These are phyloP conservation scores for Ceratocystis ficicola DNA, from an alignment of 2,329 filamentous ascomycete species.

Conservation along the genomic window DNA sequence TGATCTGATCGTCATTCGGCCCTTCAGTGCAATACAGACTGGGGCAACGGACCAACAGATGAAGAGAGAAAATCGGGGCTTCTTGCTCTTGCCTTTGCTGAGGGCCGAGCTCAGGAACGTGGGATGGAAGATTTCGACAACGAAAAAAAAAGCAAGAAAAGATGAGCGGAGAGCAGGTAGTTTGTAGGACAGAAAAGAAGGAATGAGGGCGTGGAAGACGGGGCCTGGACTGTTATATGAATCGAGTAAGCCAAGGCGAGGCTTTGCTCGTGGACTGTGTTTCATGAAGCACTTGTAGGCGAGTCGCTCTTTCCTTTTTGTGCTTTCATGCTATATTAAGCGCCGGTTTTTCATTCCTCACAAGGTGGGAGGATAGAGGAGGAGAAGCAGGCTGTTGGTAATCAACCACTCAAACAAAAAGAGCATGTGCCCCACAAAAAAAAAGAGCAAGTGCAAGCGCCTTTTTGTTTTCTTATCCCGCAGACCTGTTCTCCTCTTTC, in stretches of 20 bases:
- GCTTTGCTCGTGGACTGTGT: too few species aligned
- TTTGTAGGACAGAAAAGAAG: neutral
- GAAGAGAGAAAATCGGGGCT: constrained; percentile 7
- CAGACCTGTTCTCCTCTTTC: neutral
- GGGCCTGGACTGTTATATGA: neutral
- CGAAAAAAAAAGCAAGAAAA: neutral
- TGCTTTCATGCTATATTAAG: neutral
- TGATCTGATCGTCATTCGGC: constrained; percentile 1
- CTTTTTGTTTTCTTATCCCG: constrained; percentile 5
- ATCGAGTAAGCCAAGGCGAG: too few species aligned
- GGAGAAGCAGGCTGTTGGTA: neutral
- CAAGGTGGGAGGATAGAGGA: neutral
- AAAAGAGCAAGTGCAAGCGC: constrained; percentile 10
- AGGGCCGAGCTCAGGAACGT: constrained; percentile 5
- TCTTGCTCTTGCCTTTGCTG: neutral
- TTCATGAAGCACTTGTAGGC: too few species aligned
- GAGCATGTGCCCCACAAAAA: neutral
- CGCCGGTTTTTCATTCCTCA: neutral
- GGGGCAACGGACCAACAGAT: neutral
- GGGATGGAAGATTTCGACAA: neutral
- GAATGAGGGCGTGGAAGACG: neutral
- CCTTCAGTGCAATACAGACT: neutral
- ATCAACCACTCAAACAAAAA: neutral
- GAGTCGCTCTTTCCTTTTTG: neutral
- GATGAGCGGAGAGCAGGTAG: neutral